Conservation (phyloP, 768 basidiomycete genomes). For the Mycena vulgaris region DNA sequence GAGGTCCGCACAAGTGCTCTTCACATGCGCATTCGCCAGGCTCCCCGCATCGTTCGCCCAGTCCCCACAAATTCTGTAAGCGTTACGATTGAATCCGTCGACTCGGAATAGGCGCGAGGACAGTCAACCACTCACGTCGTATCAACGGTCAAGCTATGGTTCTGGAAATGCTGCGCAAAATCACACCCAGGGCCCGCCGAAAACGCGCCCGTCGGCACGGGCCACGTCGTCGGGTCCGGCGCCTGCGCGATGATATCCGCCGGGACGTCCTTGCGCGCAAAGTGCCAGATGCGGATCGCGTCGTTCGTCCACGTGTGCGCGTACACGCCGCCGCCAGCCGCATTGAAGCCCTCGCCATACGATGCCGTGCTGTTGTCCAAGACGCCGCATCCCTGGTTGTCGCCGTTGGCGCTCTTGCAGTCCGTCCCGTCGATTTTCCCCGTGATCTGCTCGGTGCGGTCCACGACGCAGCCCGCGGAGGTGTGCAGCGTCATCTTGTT, state of each 20-base stretch:
- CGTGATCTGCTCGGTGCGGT: neutral
- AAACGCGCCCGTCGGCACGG: neutral
- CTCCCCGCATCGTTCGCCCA: neutral
- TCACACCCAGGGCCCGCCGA: neutral
- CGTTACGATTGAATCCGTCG: neutral
- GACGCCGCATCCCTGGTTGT: conserved; percentile 11
- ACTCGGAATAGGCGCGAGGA: neutral
- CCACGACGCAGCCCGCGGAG: neutral
- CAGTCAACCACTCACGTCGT: conserved; percentile 2
- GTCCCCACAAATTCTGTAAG: neutral
- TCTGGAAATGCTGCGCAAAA: neutral
- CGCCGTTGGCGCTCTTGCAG: neutral
- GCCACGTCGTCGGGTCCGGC: neutral
- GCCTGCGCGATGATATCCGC: neutral
- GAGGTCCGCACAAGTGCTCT: neutral
- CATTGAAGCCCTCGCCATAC: conserved; percentile 18
- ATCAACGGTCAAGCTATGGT: conserved; percentile 13
- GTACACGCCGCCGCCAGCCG: conserved; percentile 14
- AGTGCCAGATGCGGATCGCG: conserved; percentile 8
- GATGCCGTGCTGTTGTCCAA: neutral
- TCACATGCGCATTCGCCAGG: neutral
- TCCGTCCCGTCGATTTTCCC: neutral
- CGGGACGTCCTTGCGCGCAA: conserved; percentile 4
- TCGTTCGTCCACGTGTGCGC: conserved; percentile 15
- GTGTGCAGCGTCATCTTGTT: conserved; percentile 23